Conservation (phyloP, 1,284 basidiomycete genomes). For the Stygiomarasmius scandens region DNA sequence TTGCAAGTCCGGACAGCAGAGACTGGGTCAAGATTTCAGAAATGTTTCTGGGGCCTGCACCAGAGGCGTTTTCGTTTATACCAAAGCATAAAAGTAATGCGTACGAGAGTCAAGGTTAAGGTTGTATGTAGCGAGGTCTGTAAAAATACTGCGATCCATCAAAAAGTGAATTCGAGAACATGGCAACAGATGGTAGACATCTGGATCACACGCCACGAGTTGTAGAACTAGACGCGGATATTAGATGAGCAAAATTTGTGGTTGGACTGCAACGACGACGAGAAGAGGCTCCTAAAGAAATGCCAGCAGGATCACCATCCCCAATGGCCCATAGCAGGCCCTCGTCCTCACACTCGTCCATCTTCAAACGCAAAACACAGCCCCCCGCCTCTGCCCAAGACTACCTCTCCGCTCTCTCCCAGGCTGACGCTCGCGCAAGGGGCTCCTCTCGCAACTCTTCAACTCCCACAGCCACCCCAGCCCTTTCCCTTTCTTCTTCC, state of each 20-base stretch:
- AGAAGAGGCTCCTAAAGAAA: neutral
- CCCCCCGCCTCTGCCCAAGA: slow-evolving; percentile 61
- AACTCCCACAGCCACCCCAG: slow-evolving; percentile 61
- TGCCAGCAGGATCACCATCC: slow-evolving; percentile 18
- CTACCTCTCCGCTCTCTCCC: slow-evolving; percentile 70
- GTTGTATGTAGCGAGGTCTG: neutral
- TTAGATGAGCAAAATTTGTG: neutral
- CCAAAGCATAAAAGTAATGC: slow-evolving; percentile 59
- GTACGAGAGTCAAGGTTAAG: slow-evolving; percentile 45
- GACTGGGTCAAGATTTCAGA: slow-evolving; percentile 97
- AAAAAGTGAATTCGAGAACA: no score
- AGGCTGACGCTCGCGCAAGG: slow-evolving; percentile 67
- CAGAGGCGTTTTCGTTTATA: slow-evolving; percentile 48
- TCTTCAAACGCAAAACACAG: slow-evolving; percentile 61
- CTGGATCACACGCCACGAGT: no score
- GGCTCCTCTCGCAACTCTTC: slow-evolving; percentile 40
- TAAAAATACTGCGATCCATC: no score
- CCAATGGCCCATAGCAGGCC: slow-evolving; percentile 21
- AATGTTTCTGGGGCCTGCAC: slow-evolving; percentile 76
- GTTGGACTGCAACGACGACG: neutral
- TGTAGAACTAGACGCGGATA: neutral
- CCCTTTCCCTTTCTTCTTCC: slow-evolving; percentile 71
- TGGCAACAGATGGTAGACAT: no score
- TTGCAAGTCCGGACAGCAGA: slow-evolving; percentile 79
- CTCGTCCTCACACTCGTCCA: slow-evolving; percentile 56